Conservation (phyloP, 2,329 filamentous ascomycete genomes). For the Fusarium concolor region DNA sequence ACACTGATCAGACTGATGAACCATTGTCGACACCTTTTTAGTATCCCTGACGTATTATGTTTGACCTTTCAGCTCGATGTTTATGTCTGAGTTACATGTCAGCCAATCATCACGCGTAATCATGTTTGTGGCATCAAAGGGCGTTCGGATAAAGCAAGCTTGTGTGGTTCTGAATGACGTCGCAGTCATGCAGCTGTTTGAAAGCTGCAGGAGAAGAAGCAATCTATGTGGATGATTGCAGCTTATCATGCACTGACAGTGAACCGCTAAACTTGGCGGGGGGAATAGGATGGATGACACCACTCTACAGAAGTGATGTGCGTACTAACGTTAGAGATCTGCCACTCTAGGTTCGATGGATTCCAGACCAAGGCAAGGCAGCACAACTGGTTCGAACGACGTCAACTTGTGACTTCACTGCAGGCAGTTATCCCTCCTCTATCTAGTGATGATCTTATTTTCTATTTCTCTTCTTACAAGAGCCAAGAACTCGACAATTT, state of each 20-base stretch:
- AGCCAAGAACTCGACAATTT: slow-evolving; percentile 25
- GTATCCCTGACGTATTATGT: slow-evolving; percentile 36
- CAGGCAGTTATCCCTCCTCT: slow-evolving; percentile 17
- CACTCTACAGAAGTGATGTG: slow-evolving; percentile 32
- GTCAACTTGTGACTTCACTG: slow-evolving; percentile 20
- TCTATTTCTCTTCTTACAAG: slow-evolving; percentile 6
- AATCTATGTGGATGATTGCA: slow-evolving; percentile 1
- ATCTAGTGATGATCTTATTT: not conserved
- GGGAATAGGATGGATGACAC: slow-evolving; percentile 35
- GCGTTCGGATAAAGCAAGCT: slow-evolving; percentile 41
- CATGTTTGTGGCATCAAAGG: slow-evolving; percentile 21
- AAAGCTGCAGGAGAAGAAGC: slow-evolving; percentile 25
- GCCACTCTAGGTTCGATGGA: slow-evolving; percentile 11
- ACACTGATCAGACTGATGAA: not conserved
- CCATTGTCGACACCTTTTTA: slow-evolving; percentile 4
- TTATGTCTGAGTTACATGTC: slow-evolving; percentile 1
- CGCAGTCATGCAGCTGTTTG: slow-evolving; percentile 37
- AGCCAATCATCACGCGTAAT: slow-evolving; percentile 23
- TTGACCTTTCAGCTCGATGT: slow-evolving; percentile 18
- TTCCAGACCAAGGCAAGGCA: slow-evolving; percentile 38
- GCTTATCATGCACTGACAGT: slow-evolving; percentile 11
- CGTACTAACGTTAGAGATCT: slow-evolving; percentile 22
- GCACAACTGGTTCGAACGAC: slow-evolving; percentile 19
- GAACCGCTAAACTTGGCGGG: slow-evolving; percentile 27
- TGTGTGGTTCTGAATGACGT: slow-evolving; percentile 42